Conservation (phyloP, 768 basidiomycete species). For the Exsudoporus frostii region DNA sequence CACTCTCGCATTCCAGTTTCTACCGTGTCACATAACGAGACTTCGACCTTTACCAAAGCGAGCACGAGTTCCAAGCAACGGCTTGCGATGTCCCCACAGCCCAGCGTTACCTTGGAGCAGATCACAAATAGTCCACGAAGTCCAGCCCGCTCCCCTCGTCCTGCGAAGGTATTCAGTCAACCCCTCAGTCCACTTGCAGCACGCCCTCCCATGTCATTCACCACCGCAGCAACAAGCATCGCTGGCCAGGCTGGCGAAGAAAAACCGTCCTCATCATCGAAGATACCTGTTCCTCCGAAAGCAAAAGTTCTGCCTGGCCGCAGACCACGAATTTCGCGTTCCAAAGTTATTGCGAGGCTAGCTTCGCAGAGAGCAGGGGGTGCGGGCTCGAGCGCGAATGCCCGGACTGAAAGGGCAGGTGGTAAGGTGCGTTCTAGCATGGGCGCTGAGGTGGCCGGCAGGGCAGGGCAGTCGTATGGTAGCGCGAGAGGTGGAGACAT, state of each 20-base stretch:
- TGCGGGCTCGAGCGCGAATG: constrained; percentile 4
- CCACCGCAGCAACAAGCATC: constrained; percentile 29
- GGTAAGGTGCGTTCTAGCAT: constrained; percentile 51
- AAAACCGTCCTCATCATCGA: constrained; percentile 1
- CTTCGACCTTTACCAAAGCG: constrained; percentile 10
- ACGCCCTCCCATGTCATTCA: constrained; percentile 29
- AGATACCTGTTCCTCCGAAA: constrained; percentile 23
- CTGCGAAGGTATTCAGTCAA: constrained; percentile 50
- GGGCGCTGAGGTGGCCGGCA: constrained; percentile 34
- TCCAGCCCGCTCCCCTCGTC: constrained; percentile 9
- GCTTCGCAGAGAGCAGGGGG: constrained; percentile 62
- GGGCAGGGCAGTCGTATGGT: constrained; percentile 19
- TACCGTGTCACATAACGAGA: constrained; percentile 10
- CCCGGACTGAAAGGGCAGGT: constrained; percentile 21
- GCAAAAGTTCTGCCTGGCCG: constrained; percentile 41
- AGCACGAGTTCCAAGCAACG: constrained; percentile 12
- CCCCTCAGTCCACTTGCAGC: constrained; percentile 37
- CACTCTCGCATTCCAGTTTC: constrained; percentile 27
- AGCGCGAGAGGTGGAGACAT: constrained; percentile 36
- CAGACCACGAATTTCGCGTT: constrained; percentile 77
- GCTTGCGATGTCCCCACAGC: constrained; percentile 9
- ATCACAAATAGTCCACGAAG: constrained; percentile 34
- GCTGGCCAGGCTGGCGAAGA: constrained; percentile 6
- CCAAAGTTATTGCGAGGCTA: constrained; percentile 73
- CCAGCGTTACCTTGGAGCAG: constrained; percentile 26